These are phyloP conservation scores for Henningerozyma blattae DNA, from an alignment of 805 yeast genomes.

Conservation along the genomic window DNA sequence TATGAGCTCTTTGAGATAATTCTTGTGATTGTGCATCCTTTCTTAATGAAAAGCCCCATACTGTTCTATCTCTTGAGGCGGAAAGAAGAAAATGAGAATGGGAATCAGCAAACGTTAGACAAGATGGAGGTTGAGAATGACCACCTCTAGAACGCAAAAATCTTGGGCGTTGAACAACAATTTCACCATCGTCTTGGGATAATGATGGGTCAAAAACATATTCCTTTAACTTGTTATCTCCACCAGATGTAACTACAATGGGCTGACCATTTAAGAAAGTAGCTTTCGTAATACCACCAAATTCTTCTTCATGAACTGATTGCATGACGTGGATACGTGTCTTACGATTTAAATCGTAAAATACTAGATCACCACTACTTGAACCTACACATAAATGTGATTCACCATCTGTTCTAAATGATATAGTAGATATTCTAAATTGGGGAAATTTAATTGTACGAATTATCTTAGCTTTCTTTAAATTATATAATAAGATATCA, in stretches of 20 bases:
- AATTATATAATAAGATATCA: constrained; percentile 48
- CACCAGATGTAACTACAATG: constrained; percentile 77
- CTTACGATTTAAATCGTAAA: constrained; percentile 67
- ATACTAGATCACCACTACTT: constrained; percentile 68
- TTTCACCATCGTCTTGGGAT: constrained; percentile 34
- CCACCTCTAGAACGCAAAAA: constrained; percentile 91
- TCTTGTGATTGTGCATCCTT: constrained; percentile 96
- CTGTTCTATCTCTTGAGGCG: constrained; percentile 72
- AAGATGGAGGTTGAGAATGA: constrained; percentile 83
- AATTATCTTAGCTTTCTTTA: constrained; percentile 49
- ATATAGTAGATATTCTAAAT: constrained; percentile 42
- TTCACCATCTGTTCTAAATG: constrained; percentile 86
- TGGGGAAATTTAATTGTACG: constrained; percentile 35
- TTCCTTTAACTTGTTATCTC: constrained; percentile 81
- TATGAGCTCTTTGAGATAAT: constrained; percentile 62
- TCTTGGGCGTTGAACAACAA: constrained; percentile 81
- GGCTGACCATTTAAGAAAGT: constrained; percentile 86
- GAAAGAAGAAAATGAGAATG: constrained; percentile 76
- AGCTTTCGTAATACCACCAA: constrained; percentile 69
- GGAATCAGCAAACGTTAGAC: constrained; percentile 64
- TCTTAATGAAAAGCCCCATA: constrained; percentile 87
- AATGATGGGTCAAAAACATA: constrained; percentile 88
- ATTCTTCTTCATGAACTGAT: constrained; percentile 56
- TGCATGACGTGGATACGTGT: constrained; percentile 67
- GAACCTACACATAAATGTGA: constrained; percentile 75